These are phyloP conservation scores for Hamigera avellanea DNA, from an alignment of 495 filamentous ascomycete genomes.

Conservation along the genomic window DNA sequence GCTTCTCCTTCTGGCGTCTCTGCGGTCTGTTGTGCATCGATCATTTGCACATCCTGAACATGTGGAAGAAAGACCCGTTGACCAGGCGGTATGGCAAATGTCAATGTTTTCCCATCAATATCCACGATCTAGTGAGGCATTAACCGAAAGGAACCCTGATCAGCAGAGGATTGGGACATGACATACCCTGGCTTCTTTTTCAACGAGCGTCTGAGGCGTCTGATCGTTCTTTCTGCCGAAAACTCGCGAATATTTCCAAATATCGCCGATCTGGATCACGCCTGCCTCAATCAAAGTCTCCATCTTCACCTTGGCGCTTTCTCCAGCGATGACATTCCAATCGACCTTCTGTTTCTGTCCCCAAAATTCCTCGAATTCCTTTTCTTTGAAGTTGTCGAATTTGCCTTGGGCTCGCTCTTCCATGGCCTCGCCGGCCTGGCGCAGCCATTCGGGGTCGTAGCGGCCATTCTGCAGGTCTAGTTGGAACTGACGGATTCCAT, in stretches of 20 bases:
- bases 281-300: conserved; percentile 32
- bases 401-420: conserved; percentile 49
- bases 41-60: neutral
- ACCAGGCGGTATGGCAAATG: conserved; percentile 33
- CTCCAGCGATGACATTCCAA: conserved; percentile 27
- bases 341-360: conserved; percentile 46
- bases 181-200: conserved; percentile 39
- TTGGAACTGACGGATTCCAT: conserved; percentile 40
- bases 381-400: conserved; percentile 57
- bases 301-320: conserved; percentile 38
- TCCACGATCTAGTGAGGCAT: conserved; percentile 22
- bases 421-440: conserved; percentile 50
- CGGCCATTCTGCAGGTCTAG: conserved; percentile 49
- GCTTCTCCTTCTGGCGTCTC: neutral
- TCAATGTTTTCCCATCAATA: conserved; percentile 21
- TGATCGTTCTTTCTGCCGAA: conserved; percentile 17
- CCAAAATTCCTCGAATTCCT: conserved; percentile 60
- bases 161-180: neutral
- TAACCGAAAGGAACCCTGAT: neutral
- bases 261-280: conserved; percentile 37
- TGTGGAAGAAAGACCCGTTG: conserved; percentile 26
- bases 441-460: conserved; percentile 55
- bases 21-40: neutral
- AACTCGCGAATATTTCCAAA: conserved; percentile 32
- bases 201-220: conserved; percentile 25